Conservation (phyloP, 352 stramenopile genomes). For the Hyaloperonospora arabidopsidis region DNA sequence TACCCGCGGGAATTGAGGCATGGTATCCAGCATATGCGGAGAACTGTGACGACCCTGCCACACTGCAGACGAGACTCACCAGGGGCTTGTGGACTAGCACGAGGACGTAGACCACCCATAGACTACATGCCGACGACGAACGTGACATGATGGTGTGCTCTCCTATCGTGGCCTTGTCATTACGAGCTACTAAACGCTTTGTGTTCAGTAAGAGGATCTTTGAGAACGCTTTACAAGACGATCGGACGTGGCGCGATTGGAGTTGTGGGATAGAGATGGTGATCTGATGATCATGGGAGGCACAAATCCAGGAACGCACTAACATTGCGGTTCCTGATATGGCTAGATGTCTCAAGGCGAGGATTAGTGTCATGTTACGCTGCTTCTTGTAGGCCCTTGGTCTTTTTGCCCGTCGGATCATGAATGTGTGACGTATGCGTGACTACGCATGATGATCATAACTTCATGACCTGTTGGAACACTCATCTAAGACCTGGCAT, state of each 20-base stretch:
- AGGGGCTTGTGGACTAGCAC: conserved; percentile 81
- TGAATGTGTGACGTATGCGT: background rate
- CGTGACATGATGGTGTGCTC: conserved; percentile 33
- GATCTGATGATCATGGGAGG: conserved; percentile 81
- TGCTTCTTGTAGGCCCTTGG: conserved; percentile 25
- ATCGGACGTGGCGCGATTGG: conserved; percentile 20
- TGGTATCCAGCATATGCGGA: conserved; percentile 41
- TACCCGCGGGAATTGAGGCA: conserved; percentile 34
- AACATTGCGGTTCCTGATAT: conserved; percentile 75
- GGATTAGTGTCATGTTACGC: conserved; percentile 45
- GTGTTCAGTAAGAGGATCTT: conserved; percentile 42
- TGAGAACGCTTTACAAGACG: conserved; percentile 10
- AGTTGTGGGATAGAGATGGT: conserved; percentile 54
- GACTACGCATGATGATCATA: too few species aligned
- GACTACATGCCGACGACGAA: conserved; percentile 69
- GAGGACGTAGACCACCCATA: conserved; percentile 67
- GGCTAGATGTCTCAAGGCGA: conserved; percentile 31
- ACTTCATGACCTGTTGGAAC: too few species aligned
- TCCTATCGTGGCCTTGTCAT: conserved; percentile 65
- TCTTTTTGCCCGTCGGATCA: background rate
- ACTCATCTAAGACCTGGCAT: too few species aligned
- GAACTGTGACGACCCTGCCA: conserved; percentile 29
- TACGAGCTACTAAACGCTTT: conserved; percentile 60
- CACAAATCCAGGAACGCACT: conserved; percentile 62
- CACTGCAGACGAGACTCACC: conserved; percentile 27